Base-by-base conservation (phyloP, 2,329 filamentous ascomycete species). In the Pseudogymnoascus sp. region DNA sequence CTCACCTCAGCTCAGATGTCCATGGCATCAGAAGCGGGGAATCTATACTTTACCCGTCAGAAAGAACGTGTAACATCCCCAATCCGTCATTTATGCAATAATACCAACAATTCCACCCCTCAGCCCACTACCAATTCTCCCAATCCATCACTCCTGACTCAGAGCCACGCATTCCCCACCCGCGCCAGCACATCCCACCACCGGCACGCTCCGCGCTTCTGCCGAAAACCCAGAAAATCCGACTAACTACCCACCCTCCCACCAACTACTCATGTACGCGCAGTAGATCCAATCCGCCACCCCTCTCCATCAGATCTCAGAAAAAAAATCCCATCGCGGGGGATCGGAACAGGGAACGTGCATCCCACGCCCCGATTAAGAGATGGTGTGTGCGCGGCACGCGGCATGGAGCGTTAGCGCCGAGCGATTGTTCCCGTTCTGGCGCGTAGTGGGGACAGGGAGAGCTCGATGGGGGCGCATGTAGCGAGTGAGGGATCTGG, bases 271-370 rank as follows among this genome's bases (percentile, higher is more conserved):
- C 46, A 13, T 19, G 26, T 33, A 33, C n/a, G 50, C 50, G 50
- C 29, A 56, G n/a, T 33, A 56, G 50, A 56, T 56, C 50, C 50
- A 56, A 56, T 10, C 50, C 29, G 50, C 50, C 50, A 56, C 29
- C 10, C 3, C 10, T 1, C 10, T 26, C 50, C 29, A 33, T 56
- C 50, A 56, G 50, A 56, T 56, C 50, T 56, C 50, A 56, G n/a
- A 33, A 21, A 31, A 6, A 31, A 21, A 33, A 3, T 53, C 50
- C 50, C 50, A 56, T 19, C n/a, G 29, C 50, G 29, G 50, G 50
- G 50, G 50, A 56, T 56, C 50, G 50, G 50, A 4, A 56, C 50
- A 56, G 50, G 50, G 50, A 56, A 56, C 50, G 50, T 56, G 50
- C 50, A 19, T 56, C 10, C 29, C 50, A 7, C 1, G 10, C 17